These are phyloP conservation scores for Calendula officinalis DNA, from an alignment of 129 eudicot species.

Conservation along the genomic window DNA sequence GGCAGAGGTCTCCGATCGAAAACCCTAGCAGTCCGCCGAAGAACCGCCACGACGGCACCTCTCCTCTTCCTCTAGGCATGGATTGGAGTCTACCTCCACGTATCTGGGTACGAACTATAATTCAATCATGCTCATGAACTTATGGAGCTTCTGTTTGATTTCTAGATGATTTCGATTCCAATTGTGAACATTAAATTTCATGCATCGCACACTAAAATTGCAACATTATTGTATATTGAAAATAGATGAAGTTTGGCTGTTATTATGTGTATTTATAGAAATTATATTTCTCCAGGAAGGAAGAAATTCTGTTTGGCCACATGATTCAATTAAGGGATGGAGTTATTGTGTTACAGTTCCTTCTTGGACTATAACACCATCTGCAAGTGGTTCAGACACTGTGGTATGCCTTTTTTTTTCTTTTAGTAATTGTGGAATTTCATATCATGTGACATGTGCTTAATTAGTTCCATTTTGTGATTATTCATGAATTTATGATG, in stretches of 20 bases:
- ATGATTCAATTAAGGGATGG: constrained; percentile 69
- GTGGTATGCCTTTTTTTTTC: constrained; percentile 42
- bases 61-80: constrained; percentile 94
- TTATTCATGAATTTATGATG: constrained; percentile 12
- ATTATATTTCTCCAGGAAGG: constrained; percentile 54
- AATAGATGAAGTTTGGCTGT: too few species aligned
- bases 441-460: background rate
- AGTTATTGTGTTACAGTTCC: constrained; percentile 91
- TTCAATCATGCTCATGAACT: background rate
- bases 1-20: constrained; percentile 8
- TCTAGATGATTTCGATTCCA: background rate
- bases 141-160: constrained; percentile 6
- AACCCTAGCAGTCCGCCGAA: constrained; percentile 42
- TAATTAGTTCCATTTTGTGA: constrained; percentile 1
- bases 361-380: constrained; percentile 56
- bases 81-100: constrained; percentile 91
- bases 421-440: background rate
- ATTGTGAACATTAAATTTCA: background rate
- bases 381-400: constrained; percentile 57
- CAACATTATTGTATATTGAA: too few species aligned
- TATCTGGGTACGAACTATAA: constrained; percentile 42
- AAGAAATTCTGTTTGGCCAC: constrained; percentile 70
- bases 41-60: constrained; percentile 78
- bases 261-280: background rate
- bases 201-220: background rate